A percentile compares a stretch with the other conserved stretches of the same genome.
Evolutionary conservation across 371 early-diverging fungal genomes (phyloP).

Genomic region (Umbelopsis sp.): DNA sequence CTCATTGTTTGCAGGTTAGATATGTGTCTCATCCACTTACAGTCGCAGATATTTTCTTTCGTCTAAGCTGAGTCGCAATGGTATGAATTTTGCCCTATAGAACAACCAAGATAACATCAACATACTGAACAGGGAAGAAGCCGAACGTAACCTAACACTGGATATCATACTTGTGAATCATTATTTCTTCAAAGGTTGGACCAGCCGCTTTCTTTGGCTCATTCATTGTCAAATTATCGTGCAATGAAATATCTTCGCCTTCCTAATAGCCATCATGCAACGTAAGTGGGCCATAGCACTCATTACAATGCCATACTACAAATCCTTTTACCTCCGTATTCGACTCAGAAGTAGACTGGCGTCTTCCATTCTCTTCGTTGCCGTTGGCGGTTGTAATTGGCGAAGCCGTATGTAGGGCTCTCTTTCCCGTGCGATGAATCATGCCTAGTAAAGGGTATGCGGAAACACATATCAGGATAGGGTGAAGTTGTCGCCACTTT

Average conservation of each 20-base stretch:
- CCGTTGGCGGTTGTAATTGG: constrained; percentile 14
- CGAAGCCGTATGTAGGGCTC: constrained; percentile 45
- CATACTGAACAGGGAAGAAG: background rate
- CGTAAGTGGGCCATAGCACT: too few relatives aligned
- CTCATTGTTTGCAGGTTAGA: background rate
- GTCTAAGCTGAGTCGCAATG: constrained; percentile 81
- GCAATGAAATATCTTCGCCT: background rate
- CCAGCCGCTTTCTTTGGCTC: constrained; percentile 6
- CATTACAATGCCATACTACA: too few relatives aligned
- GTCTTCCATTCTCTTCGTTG: constrained; percentile 6
- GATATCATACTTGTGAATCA: constrained; percentile 5
- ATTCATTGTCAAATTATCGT: background rate
- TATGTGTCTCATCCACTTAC: constrained; percentile 26
- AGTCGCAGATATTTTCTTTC: constrained; percentile 91
- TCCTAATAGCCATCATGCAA: background rate
- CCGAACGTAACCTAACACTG: too few relatives aligned
- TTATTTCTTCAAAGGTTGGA: constrained; percentile 10
- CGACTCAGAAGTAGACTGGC: background rate
- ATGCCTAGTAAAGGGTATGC: constrained; percentile 34
- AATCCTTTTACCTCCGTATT: background rate
- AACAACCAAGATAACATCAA: background rate
- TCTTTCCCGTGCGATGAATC: constrained; percentile 56
- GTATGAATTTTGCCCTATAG: constrained; percentile 82
- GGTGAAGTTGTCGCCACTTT: background rate
- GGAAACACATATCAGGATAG: background rate